Evolutionary conservation across 306 rosid genomes (phyloP).

Genomic region (Cucurbita moschata): DNA sequence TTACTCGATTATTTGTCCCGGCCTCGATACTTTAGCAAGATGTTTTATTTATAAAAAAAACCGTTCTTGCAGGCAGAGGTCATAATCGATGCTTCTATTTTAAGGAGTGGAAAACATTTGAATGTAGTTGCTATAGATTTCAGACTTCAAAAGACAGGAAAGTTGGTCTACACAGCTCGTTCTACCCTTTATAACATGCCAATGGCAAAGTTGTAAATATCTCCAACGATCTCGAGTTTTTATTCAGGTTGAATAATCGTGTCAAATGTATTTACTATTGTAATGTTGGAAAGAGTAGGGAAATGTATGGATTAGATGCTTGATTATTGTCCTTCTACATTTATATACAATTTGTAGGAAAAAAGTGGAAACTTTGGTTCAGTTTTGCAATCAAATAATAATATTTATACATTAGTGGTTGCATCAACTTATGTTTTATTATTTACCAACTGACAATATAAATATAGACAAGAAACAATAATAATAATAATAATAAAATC

Average conservation of each 20-base stretch:
- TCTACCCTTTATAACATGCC: constrained; percentile 48
- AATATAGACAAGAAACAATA: no score
- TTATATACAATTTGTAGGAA: background rate
- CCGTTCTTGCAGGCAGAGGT: constrained; percentile 40
- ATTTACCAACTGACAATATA: no score
- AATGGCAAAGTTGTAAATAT: constrained; percentile 28
- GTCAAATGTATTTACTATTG: background rate
- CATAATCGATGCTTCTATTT: constrained; percentile 38
- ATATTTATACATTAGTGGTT: no score
- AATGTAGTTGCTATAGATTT: constrained; percentile 45
- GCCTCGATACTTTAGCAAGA: no score
- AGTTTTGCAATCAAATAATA: no score
- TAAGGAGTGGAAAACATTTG: constrained; percentile 66
- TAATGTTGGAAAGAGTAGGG: background rate
- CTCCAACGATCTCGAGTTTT: background rate
- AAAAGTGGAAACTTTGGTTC: no score
- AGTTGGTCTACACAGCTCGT: constrained; percentile 40
- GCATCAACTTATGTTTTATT: no score
- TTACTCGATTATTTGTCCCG: background rate
- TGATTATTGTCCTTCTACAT: background rate
- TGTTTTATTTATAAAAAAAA: no score
- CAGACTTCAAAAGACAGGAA: constrained; percentile 35
- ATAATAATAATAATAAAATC: no score
- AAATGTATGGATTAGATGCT: background rate
- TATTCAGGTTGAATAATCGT: background rate